phyloP scores from a whole-genome alignment of 768 basidiomycete species.

The Gymnopilus dilepis region DNA sequence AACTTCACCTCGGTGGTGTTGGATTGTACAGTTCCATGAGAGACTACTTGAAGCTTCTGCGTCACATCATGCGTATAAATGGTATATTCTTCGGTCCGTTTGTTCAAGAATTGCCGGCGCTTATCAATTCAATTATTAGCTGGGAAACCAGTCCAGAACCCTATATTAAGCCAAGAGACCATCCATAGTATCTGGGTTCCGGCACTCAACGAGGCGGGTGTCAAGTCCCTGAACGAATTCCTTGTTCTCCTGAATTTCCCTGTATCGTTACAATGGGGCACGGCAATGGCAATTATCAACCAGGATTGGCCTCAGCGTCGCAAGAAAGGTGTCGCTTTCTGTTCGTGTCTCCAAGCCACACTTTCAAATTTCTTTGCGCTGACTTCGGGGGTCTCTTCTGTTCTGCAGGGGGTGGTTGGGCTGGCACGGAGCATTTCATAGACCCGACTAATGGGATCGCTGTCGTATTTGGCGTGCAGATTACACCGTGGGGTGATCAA shows the following conservation, averaged over 20 bases:
- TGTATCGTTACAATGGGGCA: conserved; percentile 34
- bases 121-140: conserved; percentile 20
- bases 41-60: conserved; percentile 38
- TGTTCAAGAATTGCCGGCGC: not conserved
- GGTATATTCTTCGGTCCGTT: conserved; percentile 17
- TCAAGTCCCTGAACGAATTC: conserved; percentile 25
- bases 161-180: conserved; percentile 30
- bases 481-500: conserved; percentile 21
- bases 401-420: conserved; percentile 29
- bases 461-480: conserved; percentile 27
- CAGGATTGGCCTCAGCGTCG: conserved; percentile 30
- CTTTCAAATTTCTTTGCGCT: not conserved
- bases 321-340: conserved; percentile 17
- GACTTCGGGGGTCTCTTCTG: conserved; percentile 8
- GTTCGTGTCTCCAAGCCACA: conserved; percentile 7
- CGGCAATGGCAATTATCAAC: conserved; percentile 32
- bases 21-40: conserved; percentile 35
- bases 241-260: conserved; percentile 17
- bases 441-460: conserved; percentile 31
- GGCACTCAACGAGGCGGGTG: conserved; percentile 28
- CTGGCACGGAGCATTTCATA: conserved; percentile 29
- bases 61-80: conserved; percentile 39
- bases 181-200: conserved; percentile 33
- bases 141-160: conserved; percentile 26
- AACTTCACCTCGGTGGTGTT: conserved; percentile 33